phyloP scores from a whole-genome alignment of 257 asterid genomes.

The Solanum ossicruentum region DNA sequence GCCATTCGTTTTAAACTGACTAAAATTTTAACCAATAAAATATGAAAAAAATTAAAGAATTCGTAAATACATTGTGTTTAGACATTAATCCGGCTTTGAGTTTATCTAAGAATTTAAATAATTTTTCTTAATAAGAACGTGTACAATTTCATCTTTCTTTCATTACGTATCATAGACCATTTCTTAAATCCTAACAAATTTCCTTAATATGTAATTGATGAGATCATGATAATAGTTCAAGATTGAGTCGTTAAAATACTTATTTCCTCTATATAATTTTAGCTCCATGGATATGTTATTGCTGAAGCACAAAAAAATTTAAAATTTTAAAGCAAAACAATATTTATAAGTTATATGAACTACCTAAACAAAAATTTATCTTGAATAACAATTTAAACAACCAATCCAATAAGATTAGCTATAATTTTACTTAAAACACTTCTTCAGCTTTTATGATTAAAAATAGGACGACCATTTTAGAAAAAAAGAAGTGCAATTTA shows the following conservation, averaged over 20 bases:
- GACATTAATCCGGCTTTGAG: not conserved
- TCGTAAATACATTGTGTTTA: not conserved
- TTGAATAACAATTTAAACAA: too few species aligned
- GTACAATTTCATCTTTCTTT: not conserved
- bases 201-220: not conserved
- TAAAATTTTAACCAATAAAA: too few species aligned
- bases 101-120: not conserved
- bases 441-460: not conserved
- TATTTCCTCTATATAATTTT: too few species aligned
- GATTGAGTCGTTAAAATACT: too few species aligned
- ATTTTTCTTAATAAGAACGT: not conserved
- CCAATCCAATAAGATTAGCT: too few species aligned
- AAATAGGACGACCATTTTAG: not conserved
- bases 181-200: not conserved
- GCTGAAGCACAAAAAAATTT: too few species aligned
- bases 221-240: not conserved
- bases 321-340: too few species aligned
- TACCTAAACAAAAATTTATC: too few species aligned
- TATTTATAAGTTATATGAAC: too few species aligned
- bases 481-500: not conserved
- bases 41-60: too few species aligned
- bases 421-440: not conserved
- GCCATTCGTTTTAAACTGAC: too few species aligned
- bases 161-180: not conserved
- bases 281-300: too few species aligned